These are phyloP conservation scores for Solanum ahanhuiri DNA, from an alignment of 257 asterid genomes.

Conservation along the genomic window DNA sequence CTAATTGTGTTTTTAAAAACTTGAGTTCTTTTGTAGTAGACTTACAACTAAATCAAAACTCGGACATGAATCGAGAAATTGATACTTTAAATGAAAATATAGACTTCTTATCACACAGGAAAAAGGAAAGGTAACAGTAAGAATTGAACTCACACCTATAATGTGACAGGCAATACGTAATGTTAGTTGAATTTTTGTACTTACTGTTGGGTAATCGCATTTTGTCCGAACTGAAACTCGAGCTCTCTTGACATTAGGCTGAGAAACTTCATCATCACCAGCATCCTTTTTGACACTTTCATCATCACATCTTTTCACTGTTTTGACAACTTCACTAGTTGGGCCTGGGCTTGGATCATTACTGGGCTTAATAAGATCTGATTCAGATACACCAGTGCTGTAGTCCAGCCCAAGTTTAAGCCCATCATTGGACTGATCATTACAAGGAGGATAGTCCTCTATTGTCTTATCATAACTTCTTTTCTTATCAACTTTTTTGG, in stretches of 20 bases:
- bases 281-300: slow-evolving; percentile 58
- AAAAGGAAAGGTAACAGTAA: background rate
- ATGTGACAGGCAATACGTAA: background rate
- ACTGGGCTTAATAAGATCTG: background rate
- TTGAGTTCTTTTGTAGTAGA: background rate
- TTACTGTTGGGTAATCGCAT: slow-evolving; percentile 76
- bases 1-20: background rate
- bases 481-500: slow-evolving; percentile 14
- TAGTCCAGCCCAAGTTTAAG: slow-evolving; percentile 30
- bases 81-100: background rate
- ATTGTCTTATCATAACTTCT: background rate
- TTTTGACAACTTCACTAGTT: slow-evolving; percentile 23
- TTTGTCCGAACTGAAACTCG: slow-evolving; percentile 79
- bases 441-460: background rate
- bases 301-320: slow-evolving; percentile 32
- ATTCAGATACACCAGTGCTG: background rate
- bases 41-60: background rate
- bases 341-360: slow-evolving; percentile 18
- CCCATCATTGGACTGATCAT: background rate
- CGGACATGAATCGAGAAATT: background rate
- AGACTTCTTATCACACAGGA: background rate
- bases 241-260: slow-evolving; percentile 54
- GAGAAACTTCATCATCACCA: slow-evolving; percentile 50
- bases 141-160: background rate
- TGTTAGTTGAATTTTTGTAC: slow-evolving; percentile 1